These are phyloP conservation scores for Cyclotella cryptica DNA, from an alignment of 108 stramenopile species.

Conservation along the genomic window DNA sequence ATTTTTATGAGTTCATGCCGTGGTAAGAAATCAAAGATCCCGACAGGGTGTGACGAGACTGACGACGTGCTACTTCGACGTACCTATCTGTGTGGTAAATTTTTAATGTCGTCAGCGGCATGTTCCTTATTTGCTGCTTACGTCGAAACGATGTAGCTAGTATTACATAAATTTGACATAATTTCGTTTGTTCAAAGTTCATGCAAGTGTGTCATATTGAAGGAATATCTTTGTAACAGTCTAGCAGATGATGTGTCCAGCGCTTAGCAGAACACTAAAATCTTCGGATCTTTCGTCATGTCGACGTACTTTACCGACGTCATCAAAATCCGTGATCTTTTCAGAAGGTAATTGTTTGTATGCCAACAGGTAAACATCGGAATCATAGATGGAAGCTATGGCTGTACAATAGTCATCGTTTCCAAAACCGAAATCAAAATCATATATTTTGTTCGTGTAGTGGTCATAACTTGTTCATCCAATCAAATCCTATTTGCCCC, in stretches of 20 bases:
- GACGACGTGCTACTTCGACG: neutral
- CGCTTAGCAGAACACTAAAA: neutral
- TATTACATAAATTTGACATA: neutral
- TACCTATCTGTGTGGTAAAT: neutral
- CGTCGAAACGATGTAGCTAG: slow-evolving; percentile 9
- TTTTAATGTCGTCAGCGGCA: neutral
- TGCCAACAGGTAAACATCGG: neutral
- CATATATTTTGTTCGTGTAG: too few species aligned
- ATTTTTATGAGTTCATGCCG: too few species aligned
- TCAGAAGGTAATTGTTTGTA: neutral
- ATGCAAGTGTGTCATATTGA: too few species aligned
- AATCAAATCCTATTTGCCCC: neutral
- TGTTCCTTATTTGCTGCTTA: slow-evolving; percentile 10
- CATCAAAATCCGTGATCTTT: neutral
- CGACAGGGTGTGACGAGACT: neutral
- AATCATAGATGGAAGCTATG: neutral
- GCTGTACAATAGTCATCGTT: neutral
- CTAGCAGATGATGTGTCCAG: neutral
- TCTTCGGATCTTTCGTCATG: neutral
- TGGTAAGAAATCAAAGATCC: neutral
- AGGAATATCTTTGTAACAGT: neutral
- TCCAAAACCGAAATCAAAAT: too few species aligned
- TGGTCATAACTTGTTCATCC: too few species aligned
- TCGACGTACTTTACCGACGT: neutral
- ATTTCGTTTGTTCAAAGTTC: neutral